A percentile compares a stretch with the other conserved stretches of the same genome.
Evolutionary conservation across 2,329 filamentous ascomycete species (phyloP).

Genomic region (Fusarium brevicatenulatum): DNA sequence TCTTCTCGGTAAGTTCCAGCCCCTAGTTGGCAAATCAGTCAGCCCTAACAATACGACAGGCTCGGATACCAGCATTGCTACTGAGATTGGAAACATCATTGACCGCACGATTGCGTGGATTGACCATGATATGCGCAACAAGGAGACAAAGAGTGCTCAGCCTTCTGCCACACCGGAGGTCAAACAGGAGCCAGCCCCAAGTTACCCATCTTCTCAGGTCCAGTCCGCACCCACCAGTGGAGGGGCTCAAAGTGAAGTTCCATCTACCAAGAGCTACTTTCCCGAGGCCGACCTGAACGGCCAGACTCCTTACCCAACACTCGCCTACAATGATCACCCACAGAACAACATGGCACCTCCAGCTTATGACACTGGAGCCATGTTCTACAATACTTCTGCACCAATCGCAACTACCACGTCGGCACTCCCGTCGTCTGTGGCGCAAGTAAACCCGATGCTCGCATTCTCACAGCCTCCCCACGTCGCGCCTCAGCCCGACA

Average conservation of each 20-base stretch:
- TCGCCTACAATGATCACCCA: slow-evolving; percentile 47
- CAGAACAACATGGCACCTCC: slow-evolving; percentile 36
- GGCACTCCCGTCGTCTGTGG: slow-evolving; percentile 36
- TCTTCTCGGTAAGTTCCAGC: slow-evolving; percentile 68
- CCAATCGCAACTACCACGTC: slow-evolving; percentile 38
- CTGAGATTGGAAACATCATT: slow-evolving; percentile 59
- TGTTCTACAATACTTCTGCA: slow-evolving; percentile 45
- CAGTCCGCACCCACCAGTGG: slow-evolving; percentile 21
- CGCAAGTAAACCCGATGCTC: slow-evolving; percentile 51
- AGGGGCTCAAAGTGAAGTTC: slow-evolving; percentile 27
- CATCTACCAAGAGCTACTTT: slow-evolving; percentile 47
- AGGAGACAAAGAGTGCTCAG: slow-evolving; percentile 37
- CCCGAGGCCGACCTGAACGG: slow-evolving; percentile 40
- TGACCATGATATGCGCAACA: slow-evolving; percentile 59
- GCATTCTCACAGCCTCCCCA: slow-evolving; percentile 54
- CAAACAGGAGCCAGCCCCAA: slow-evolving; percentile 52
- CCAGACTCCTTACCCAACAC: slow-evolving; percentile 45
- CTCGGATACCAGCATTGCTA: slow-evolving; percentile 55
- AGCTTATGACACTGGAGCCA: slow-evolving; percentile 43
- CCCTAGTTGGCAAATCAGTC: neutral
- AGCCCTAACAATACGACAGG: slow-evolving; percentile 49
- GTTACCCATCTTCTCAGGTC: slow-evolving; percentile 27
- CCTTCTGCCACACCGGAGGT: slow-evolving; percentile 42
- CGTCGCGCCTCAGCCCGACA: slow-evolving; percentile 44
- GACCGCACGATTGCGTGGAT: slow-evolving; percentile 64